Evolutionary conservation across 2,329 filamentous ascomycete genomes (phyloP).

Genomic region (Arthrinium phaeospermum): DNA sequence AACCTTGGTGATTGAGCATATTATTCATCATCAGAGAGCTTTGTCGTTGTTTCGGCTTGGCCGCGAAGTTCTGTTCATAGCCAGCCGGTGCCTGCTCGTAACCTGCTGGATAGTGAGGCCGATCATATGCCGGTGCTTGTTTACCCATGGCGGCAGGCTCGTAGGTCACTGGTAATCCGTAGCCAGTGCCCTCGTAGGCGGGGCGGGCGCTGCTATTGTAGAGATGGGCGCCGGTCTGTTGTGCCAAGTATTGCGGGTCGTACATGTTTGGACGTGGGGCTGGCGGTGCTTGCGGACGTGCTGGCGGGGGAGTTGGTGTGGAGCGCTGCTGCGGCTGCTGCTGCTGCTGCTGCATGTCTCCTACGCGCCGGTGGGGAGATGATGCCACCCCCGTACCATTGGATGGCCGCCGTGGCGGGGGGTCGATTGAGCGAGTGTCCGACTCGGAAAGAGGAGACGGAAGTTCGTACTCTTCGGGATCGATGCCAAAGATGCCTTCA

Average conservation of each 20-base stretch:
- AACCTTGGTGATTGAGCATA: conserved; percentile 55
- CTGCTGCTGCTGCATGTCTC: conserved; percentile 42
- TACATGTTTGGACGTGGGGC: conserved; percentile 44
- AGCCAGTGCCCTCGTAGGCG: conserved; percentile 52
- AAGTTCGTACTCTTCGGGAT: conserved; percentile 68
- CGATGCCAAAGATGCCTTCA: conserved; percentile 79
- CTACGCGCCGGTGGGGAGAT: conserved; percentile 58
- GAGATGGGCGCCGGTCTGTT: conserved; percentile 40
- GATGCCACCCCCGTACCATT: conserved; percentile 55
- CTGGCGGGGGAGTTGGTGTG: conserved; percentile 56
- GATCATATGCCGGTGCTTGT: conserved; percentile 45
- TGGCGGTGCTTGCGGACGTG: not conserved
- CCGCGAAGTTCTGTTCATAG: conserved; percentile 44
- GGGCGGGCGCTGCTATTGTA: conserved; percentile 42
- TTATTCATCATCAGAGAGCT: conserved; percentile 64
- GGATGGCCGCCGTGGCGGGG: conserved; percentile 52
- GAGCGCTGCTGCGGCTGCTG: conserved; percentile 46
- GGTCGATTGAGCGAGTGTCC: conserved; percentile 40
- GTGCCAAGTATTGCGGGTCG: conserved; percentile 49
- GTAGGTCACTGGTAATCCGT: conserved; percentile 39
- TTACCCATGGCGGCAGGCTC: conserved; percentile 35
- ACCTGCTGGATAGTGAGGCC: conserved; percentile 29
- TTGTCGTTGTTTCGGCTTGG: conserved; percentile 59
- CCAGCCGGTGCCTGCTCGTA: conserved; percentile 38
- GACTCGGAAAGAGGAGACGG: conserved; percentile 50